Conservation (phyloP, 768 basidiomycete genomes). For the Daedalea quercina region DNA sequence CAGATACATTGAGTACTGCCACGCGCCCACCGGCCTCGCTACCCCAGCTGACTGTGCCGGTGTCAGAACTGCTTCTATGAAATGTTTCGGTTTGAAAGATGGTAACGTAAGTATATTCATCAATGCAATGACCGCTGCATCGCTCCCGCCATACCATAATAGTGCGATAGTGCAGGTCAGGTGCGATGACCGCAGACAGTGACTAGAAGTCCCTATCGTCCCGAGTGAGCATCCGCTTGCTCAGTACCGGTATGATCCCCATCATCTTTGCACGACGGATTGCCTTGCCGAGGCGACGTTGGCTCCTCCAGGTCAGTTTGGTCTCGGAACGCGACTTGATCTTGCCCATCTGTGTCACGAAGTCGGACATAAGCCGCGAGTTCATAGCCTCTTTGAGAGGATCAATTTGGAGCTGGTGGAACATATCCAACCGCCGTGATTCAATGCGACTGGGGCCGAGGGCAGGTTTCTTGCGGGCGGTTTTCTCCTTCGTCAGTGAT, state of each 20-base stretch:
- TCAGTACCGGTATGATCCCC: constrained; percentile 56
- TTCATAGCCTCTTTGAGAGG: constrained; percentile 67
- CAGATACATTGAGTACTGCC: too few species aligned
- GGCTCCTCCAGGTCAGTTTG: constrained; percentile 68
- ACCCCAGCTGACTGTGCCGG: too few species aligned
- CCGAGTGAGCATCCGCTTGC: neutral
- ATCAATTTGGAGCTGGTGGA: constrained; percentile 66
- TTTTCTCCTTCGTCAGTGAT: constrained; percentile 23
- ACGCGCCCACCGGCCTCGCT: too few species aligned
- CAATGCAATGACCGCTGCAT: too few species aligned
- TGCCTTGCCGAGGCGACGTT: constrained; percentile 75
- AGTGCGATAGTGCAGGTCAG: neutral
- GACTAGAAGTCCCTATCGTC: neutral
- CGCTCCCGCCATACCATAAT: too few species aligned
- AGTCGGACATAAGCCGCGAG: constrained; percentile 46
- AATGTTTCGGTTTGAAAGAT: too few species aligned
- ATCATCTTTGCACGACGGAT: constrained; percentile 87
- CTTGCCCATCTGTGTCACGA: constrained; percentile 73
- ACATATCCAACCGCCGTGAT: constrained; percentile 56
- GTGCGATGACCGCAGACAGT: neutral
- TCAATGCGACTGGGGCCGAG: constrained; percentile 52
- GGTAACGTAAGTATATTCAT: too few species aligned
- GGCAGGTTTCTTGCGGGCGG: constrained; percentile 22
- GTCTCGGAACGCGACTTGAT: constrained; percentile 67
- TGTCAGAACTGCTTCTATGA: too few species aligned